phyloP scores from a whole-genome alignment of 108 stramenopile genomes.

The Pseudonitzschia multistriata region DNA sequence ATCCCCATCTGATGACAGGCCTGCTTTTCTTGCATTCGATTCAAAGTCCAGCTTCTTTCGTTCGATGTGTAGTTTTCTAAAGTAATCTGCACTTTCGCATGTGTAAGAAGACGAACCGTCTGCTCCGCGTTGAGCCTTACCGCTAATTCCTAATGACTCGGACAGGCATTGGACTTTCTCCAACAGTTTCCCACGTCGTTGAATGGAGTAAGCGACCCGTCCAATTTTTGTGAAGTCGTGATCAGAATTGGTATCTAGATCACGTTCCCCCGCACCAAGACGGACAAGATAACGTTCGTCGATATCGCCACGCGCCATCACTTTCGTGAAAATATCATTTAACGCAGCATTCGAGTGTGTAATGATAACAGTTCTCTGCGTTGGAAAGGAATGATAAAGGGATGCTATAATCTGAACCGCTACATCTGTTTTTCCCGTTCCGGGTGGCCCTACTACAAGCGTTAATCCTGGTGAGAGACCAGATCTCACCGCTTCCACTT shows the following conservation, averaged over 20 bases:
- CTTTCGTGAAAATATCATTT: slow-evolving; percentile 97
- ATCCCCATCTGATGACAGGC: slow-evolving; percentile 5
- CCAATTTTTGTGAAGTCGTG: slow-evolving; percentile 91
- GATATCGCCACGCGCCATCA: slow-evolving; percentile 87
- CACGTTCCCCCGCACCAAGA: slow-evolving; percentile 90
- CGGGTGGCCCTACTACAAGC: slow-evolving; percentile 95
- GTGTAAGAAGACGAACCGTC: slow-evolving; percentile 87
- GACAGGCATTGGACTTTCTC: slow-evolving; percentile 88
- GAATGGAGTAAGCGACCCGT: slow-evolving; percentile 89
- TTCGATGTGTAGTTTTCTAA: slow-evolving; percentile 55
- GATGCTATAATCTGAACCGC: slow-evolving; percentile 95
- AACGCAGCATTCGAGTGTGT: slow-evolving; percentile 98
- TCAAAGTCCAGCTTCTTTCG: slow-evolving; percentile 49
- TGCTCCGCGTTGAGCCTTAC: slow-evolving; percentile 67
- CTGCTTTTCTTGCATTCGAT: slow-evolving; percentile 16
- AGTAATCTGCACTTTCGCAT: slow-evolving; percentile 94
- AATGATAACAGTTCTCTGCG: slow-evolving; percentile 91
- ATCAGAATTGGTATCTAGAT: slow-evolving; percentile 69
- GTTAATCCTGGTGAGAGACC: slow-evolving; percentile 94
- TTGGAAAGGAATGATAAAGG: slow-evolving; percentile 92
- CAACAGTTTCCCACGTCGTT: slow-evolving; percentile 75
- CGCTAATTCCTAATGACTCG: slow-evolving; percentile 79
- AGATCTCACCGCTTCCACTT: slow-evolving; percentile 93
- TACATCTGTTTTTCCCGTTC: slow-evolving; percentile 94
- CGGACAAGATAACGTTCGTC: slow-evolving; percentile 91